phyloP scores from a whole-genome alignment of 1,284 basidiomycete genomes.

The Athelia sp. region DNA sequence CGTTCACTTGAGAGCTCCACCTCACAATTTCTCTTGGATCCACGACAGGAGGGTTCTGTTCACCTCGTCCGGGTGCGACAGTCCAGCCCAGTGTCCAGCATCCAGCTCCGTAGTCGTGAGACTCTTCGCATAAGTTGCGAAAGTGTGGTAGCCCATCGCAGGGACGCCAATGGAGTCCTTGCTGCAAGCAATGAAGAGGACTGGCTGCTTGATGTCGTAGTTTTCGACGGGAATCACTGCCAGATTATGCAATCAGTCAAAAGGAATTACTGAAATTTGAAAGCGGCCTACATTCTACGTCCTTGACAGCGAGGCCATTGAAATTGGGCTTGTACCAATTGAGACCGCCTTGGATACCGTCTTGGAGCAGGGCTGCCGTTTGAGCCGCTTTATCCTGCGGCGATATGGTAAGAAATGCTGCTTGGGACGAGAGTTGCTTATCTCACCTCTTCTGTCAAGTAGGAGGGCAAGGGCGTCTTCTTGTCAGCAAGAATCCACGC shows the following conservation, averaged over 20 bases:
- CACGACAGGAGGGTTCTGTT: constrained; percentile 34
- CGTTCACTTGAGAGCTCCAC: too few species aligned
- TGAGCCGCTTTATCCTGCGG: constrained; percentile 11
- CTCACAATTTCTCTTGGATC: too few species aligned
- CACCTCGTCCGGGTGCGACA: constrained; percentile 23
- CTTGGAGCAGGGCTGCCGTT: constrained; percentile 7
- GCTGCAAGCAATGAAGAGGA: constrained; percentile 19
- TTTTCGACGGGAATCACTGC: constrained; percentile 13
- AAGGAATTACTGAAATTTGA: background rate
- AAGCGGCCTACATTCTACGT: constrained; percentile 12
- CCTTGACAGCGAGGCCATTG: constrained; percentile 5
- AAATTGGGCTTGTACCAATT: constrained; percentile 19
- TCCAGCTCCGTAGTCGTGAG: constrained; percentile 21
- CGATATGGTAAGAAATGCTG: too few species aligned
- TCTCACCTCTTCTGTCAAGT: constrained; percentile 29
- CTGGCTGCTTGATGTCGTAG: constrained; percentile 12
- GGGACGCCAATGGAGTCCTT: constrained; percentile 18
- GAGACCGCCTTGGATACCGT: constrained; percentile 15
- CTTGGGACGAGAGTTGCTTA: too few species aligned
- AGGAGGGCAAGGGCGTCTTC: constrained; percentile 19
- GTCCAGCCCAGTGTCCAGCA: constrained; percentile 21
- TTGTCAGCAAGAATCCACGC: constrained; percentile 20
- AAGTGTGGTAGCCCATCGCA: constrained; percentile 2
- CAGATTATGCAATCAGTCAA: background rate
- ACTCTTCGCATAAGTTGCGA: constrained; percentile 12